Evolutionary conservation across 805 yeast genomes (phyloP).

Genomic region (Suhomyces tanzawaensis): DNA sequence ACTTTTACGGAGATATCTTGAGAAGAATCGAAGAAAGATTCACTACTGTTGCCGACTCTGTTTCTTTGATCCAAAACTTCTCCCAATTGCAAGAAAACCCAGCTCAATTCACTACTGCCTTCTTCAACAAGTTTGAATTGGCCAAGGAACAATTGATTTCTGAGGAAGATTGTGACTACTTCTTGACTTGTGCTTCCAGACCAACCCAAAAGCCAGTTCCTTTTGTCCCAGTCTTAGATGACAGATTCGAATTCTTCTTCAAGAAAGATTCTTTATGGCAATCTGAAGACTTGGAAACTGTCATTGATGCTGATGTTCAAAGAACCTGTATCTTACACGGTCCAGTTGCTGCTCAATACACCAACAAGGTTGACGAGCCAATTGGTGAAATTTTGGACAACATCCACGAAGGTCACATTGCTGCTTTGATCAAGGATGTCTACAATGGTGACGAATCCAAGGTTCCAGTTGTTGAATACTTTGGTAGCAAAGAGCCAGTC

Average conservation of each 20-base stretch:
- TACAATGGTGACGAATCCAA: slow-evolving; percentile 67
- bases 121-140: slow-evolving; percentile 68
- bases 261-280: slow-evolving; percentile 99
- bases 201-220: slow-evolving; percentile 97
- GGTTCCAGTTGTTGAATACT: slow-evolving; percentile 88
- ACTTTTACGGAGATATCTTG: slow-evolving; percentile 80
- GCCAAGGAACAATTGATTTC: slow-evolving; percentile 81
- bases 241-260: slow-evolving; percentile 91
- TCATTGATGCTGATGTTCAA: slow-evolving; percentile 92
- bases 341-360: slow-evolving; percentile 95
- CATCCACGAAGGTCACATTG: slow-evolving; percentile 88
- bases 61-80: slow-evolving; percentile 74
- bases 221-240: slow-evolving; percentile 92
- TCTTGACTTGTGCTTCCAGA: slow-evolving; percentile 75
- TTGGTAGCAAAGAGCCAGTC: slow-evolving; percentile 60
- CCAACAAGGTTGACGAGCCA: slow-evolving; percentile 87
- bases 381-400: slow-evolving; percentile 84
- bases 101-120: slow-evolving; percentile 51
- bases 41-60: slow-evolving; percentile 48
- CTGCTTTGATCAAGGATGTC: slow-evolving; percentile 60
- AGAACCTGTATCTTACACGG: slow-evolving; percentile 99
- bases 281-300: slow-evolving; percentile 94
- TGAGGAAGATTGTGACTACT: slow-evolving; percentile 94
- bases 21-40: slow-evolving; percentile 98
- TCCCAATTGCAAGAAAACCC: slow-evolving; percentile 65